These are phyloP conservation scores for Aspergillus nidulans DNA, from an alignment of 495 filamentous ascomycete genomes.

Conservation along the genomic window DNA sequence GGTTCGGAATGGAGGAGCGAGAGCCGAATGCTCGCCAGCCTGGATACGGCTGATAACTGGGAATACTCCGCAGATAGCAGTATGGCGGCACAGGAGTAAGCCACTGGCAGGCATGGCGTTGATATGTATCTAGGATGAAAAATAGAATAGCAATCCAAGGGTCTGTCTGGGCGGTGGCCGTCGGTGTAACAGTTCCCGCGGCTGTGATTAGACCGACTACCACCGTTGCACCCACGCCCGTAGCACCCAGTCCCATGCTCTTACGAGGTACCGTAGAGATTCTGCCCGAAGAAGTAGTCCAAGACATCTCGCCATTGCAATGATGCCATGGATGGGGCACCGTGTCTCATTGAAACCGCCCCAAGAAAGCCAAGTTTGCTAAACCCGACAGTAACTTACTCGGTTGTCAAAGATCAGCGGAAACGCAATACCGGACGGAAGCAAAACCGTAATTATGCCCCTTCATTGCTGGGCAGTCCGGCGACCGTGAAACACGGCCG, in stretches of 20 bases:
- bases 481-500: background rate
- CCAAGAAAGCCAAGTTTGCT: conserved; percentile 7
- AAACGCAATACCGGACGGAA: conserved; percentile 1
- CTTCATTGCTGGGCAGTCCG: background rate
- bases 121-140: background rate
- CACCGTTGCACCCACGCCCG: conserved; percentile 41
- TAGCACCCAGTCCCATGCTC: background rate
- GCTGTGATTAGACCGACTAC: conserved; percentile 30
- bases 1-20: background rate
- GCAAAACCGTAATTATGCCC: conserved; percentile 7
- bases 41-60: background rate
- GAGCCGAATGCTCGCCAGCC: too few species aligned
- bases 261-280: too few species aligned
- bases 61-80: background rate
- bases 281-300: background rate
- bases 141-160: background rate
- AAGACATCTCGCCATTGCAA: background rate
- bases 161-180: background rate
- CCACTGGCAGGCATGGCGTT: background rate
- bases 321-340: conserved; percentile 1
- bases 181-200: conserved; percentile 33
- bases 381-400: background rate
- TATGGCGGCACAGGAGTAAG: background rate
- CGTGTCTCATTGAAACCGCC: background rate
- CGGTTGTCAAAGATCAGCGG: conserved; percentile 1